Evolutionary conservation across 2,329 filamentous ascomycete genomes (phyloP).

Genomic region (Pestalotiopsis fici): DNA sequence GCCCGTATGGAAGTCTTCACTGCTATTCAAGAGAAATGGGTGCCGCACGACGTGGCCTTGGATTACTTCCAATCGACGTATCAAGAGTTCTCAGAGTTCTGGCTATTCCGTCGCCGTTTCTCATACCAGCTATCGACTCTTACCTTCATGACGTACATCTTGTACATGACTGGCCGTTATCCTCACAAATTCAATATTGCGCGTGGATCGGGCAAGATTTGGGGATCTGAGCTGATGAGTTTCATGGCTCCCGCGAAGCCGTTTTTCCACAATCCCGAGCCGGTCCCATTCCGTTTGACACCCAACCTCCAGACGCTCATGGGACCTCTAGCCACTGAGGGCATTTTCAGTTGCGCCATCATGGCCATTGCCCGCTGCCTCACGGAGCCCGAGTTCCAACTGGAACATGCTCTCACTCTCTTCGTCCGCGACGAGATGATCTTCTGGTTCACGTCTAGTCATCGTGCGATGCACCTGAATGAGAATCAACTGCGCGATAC

Average conservation of each 20-base stretch:
- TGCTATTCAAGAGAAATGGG: slow-evolving; percentile 92
- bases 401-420: slow-evolving; percentile 92
- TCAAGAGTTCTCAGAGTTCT: slow-evolving; percentile 90
- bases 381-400: slow-evolving; percentile 83
- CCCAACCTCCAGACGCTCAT: slow-evolving; percentile 95
- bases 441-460: slow-evolving; percentile 86
- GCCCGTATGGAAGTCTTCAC: slow-evolving; percentile 90
- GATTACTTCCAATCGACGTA: slow-evolving; percentile 90
- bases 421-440: slow-evolving; percentile 98
- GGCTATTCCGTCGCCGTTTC: slow-evolving; percentile 97
- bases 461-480: slow-evolving; percentile 61
- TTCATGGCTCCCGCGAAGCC: slow-evolving; percentile 83
- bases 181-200: slow-evolving; percentile 95
- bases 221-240: slow-evolving; percentile 93
- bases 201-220: slow-evolving; percentile 85
- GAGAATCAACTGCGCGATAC: slow-evolving; percentile 74
- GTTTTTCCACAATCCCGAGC: slow-evolving; percentile 91
- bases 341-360: slow-evolving; percentile 90
- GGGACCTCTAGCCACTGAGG: slow-evolving; percentile 93
- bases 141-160: slow-evolving; percentile 98
- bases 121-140: slow-evolving; percentile 92
- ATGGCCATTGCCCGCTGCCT: slow-evolving; percentile 96
- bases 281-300: slow-evolving; percentile 94
- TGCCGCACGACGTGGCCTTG: slow-evolving; percentile 77
- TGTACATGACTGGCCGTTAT: slow-evolving; percentile 95